These are phyloP conservation scores for Hanseniaspora singularis DNA, from an alignment of 805 yeast genomes.

Conservation along the genomic window DNA sequence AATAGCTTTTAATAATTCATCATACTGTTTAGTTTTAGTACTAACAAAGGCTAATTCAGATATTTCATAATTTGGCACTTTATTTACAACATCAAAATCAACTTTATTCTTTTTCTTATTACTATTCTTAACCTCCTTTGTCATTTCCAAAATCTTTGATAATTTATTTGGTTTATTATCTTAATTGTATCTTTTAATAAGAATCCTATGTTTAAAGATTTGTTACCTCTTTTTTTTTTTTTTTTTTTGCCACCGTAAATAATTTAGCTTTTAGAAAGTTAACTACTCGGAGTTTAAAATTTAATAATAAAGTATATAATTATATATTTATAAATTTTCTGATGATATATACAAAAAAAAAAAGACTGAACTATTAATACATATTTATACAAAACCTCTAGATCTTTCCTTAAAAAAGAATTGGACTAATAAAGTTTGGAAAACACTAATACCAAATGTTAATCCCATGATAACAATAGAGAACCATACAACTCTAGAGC, in stretches of 20 bases:
- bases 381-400: conserved; percentile 30
- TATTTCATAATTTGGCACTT: conserved; percentile 69
- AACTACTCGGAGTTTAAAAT: no score
- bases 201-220: no score
- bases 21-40: conserved; percentile 27
- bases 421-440: conserved; percentile 74
- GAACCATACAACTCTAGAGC: conserved; percentile 64
- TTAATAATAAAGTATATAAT: no score
- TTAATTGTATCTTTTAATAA: not conserved
- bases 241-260: no score
- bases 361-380: not conserved
- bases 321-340: no score
- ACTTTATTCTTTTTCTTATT: conserved; percentile 21
- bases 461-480: conserved; percentile 57
- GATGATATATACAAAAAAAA: no score
- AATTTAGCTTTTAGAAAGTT: no score
- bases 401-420: conserved; percentile 52
- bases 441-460: conserved; percentile 64
- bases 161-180: not conserved
- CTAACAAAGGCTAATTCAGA: conserved; percentile 70
- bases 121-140: not conserved
- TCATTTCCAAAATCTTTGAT: not conserved
- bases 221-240: no score
- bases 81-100: conserved; percentile 26
- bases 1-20: conserved; percentile 39